Evolutionary conservation across 2,329 filamentous ascomycete species (phyloP), one percentile per base, ranked within the genome.

Genomic region (Botrytis fragariae): DNA sequence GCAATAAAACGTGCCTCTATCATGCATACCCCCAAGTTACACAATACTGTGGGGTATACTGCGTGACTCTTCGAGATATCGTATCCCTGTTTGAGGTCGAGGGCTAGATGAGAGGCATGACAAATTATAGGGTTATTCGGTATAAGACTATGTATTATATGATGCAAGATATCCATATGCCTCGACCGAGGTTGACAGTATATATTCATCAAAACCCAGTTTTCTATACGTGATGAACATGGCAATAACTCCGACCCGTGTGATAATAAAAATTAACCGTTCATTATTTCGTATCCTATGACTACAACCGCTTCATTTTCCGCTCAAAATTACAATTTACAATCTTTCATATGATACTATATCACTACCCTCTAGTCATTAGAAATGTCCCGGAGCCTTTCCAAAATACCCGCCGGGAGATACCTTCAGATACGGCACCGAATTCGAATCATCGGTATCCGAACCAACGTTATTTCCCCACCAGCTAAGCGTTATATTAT

Each of bases 401-500:
- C 42, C 57, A 25, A 70, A 59, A 32, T 37, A 22, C 22, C 37
- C 37, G 5, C 68, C 68, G 4, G 29, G 12, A 57, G 20, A 29
- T n/a, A 70, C 68, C 10, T 37, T 48, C 1, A 62, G 39, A 44
- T 70, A 35, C n/a, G 68, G 54, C 1, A 78, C 48, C 1, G 64
- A 57, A 22, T 68, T 54, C 2, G 64, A 48, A 68, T 68, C 64
- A 16, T 68, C 25, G 5, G 64, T 68, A 20, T 68, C 39, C 7
- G 45, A 68, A 29, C 64, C 64, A 8, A 57, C 75, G 37, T 68
- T 68, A 37, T 81, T 81, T 14, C 80, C 80, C 80, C 80, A 82
- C 80, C 80, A 82, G 14, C 83, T 75, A 62, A 87, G 77, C 37
- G 82, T 78, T 6, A 83, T 79, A 8, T 81, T 81, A n/a, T 82